Evolutionary conservation across 2,329 filamentous ascomycete species (phyloP), one percentile per base, ranked within the genome.

Genomic region (Colletotrichum viniferum): DNA sequence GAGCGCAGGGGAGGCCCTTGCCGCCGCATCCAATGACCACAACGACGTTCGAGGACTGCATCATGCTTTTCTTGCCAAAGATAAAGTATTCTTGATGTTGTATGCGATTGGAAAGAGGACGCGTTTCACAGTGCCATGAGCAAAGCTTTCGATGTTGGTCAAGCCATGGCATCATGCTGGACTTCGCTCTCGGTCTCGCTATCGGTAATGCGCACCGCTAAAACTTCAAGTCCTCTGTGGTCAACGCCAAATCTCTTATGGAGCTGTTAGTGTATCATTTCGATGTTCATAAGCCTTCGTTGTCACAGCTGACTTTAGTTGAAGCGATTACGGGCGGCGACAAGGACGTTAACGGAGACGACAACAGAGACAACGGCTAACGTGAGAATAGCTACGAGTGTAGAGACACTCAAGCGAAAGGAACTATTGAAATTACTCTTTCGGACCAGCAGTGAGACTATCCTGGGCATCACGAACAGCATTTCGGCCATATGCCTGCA

Each of bases 211-310:
- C 2, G 43, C 3, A 21, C n/a, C 43, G 2, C 43, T 13, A 4
- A 21, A 48, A n/a, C 38, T 48, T 48, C 5, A 6, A 10, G 12
- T n/a, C 0, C 18, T 43, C 5, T 7, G 3, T n/a, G 0, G 0
- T 48, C 43, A 21, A 52, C 43, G n/a, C 1, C 1, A 0, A 13
- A 52, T 13, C 5, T 52, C 10, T 52, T 52, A 0, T 4, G 3
- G 10, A 0, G 4, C 3, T 21, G n/a, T 12, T 0, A 4, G 0
- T 52, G n/a, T 13, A 52, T 52, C 0, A 21, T 21, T 1, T 0
- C 1, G 10, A 13, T 21, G n/a, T 13, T 0, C 1, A 21, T 3
- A 18, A 18, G 5, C 12, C n/a, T 1, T 21, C n/a, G 6, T 52
- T 13, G 43, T 7, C n/a, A 52, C n/a, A 52, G 1, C 1, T 0